These are phyloP conservation scores for Penicillium glabrum DNA, from an alignment of 2,329 filamentous ascomycete genomes.

Conservation along the genomic window DNA sequence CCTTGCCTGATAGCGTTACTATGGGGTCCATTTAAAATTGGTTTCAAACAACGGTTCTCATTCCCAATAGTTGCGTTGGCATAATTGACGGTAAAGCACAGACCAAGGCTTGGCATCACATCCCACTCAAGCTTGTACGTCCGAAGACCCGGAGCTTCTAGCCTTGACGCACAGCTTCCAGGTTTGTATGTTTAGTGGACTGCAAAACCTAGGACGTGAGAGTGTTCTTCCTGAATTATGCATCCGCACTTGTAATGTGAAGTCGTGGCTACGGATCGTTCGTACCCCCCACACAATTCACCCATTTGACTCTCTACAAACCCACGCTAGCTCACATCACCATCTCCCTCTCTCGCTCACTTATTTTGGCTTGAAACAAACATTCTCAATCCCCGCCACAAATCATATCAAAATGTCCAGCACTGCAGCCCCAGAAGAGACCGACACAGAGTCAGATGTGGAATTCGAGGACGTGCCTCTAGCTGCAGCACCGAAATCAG, in stretches of 20 bases:
- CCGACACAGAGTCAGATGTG: conserved; percentile 14
- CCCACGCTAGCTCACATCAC: background rate
- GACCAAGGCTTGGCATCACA: conserved; percentile 37
- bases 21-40: no score
- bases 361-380: background rate
- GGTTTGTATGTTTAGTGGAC: background rate
- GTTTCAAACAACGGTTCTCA: no score
- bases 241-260: background rate
- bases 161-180: background rate
- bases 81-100: conserved; percentile 23
- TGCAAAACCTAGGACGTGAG: background rate
- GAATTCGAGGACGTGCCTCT: conserved; percentile 23
- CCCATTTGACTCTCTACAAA: background rate
- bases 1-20: no score
- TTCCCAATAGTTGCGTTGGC: no score
- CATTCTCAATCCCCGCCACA: background rate
- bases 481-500: background rate
- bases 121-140: conserved; percentile 10
- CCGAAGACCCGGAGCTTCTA: background rate
- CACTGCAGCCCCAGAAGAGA: background rate
- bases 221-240: background rate
- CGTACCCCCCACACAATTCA: background rate
- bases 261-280: background rate
- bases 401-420: background rate
- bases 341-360: background rate